These are phyloP conservation scores for Kodamaea laetipori DNA, from an alignment of 805 yeast genomes.

Conservation along the genomic window DNA sequence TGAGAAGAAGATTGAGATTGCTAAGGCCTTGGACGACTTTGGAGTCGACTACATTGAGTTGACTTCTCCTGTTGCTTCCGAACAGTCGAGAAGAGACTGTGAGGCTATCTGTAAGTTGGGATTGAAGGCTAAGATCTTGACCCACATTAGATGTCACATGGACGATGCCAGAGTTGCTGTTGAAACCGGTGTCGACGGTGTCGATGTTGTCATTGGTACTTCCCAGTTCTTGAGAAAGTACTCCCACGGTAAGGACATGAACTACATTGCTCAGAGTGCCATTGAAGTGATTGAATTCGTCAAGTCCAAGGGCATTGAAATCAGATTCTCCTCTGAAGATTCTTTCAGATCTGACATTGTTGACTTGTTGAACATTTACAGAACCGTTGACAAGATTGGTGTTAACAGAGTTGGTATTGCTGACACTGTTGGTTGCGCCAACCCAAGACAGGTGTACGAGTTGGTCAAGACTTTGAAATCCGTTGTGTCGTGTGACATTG, in stretches of 20 bases:
- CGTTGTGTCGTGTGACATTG: conserved; percentile 95
- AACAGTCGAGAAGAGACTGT: conserved; percentile 89
- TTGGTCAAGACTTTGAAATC: conserved; percentile 89
- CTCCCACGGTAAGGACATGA: conserved; percentile 98
- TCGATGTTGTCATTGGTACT: conserved; percentile 96
- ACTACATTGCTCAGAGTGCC: conserved; percentile 93
- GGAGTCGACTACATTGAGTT: conserved; percentile 98
- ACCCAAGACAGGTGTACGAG: conserved; percentile 98
- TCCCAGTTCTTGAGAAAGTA: conserved; percentile 92
- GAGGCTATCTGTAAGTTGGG: conserved; percentile 98
- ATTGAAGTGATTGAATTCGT: conserved; percentile 96
- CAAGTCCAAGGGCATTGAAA: conserved; percentile 94
- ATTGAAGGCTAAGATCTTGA: conserved; percentile 89
- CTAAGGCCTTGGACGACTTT: conserved; percentile 94
- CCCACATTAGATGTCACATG: conserved; percentile 98
- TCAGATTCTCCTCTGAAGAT: conserved; percentile 95
- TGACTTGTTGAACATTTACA: conserved; percentile 90
- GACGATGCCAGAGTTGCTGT: conserved; percentile 98
- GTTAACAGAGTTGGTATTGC: conserved; percentile 99
- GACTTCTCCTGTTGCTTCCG: conserved; percentile 97
- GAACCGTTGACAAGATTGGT: conserved; percentile 95
- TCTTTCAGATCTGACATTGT: conserved; percentile 96
- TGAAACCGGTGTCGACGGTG: conserved; percentile 98
- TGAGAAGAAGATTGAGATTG: conserved; percentile 94
- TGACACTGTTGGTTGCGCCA: conserved; percentile 98